phyloP scores from a whole-genome alignment of 1,139 yeast genomes.

The Yamadazyma pseudoaaseri region DNA sequence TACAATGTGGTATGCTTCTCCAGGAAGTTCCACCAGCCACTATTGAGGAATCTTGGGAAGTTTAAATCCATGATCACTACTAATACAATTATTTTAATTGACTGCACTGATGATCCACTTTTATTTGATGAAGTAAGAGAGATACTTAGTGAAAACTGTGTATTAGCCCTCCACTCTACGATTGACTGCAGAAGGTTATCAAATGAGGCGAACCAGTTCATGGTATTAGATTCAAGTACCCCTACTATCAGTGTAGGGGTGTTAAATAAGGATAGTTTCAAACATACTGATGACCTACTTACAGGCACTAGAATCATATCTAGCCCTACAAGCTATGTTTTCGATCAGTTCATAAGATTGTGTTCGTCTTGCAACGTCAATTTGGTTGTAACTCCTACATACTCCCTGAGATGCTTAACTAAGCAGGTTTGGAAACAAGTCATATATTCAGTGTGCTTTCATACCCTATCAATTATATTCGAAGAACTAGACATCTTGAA shows the following conservation, averaged over 20 bases:
- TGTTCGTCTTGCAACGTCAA: constrained; percentile 2
- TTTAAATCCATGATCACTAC: constrained; percentile 7
- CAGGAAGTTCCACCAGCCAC: constrained; percentile 7
- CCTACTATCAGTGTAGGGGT: constrained; percentile 8
- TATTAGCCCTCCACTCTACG: constrained; percentile 16
- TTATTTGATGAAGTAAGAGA: constrained; percentile 11
- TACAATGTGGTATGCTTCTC: constrained; percentile 14
- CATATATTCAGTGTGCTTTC: constrained; percentile 16
- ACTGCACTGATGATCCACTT: constrained; percentile 18
- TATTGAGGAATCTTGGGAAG: constrained; percentile 4
- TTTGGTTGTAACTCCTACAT: neutral
- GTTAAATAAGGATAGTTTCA: constrained; percentile 2
- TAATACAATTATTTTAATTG: constrained; percentile 15
- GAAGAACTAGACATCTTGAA: constrained; percentile 19
- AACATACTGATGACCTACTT: neutral
- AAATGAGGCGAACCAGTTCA: constrained; percentile 8
- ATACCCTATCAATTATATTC: constrained; percentile 19
- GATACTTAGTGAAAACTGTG: constrained; percentile 8
- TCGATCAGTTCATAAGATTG: neutral
- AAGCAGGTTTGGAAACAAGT: constrained; percentile 6
- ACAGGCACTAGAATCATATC: neutral
- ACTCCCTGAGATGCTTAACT: neutral
- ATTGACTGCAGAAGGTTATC: constrained; percentile 17
- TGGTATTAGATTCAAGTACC: constrained; percentile 5
- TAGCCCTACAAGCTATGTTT: neutral